phyloP scores from a whole-genome alignment of 2,329 filamentous ascomycete genomes.

The Xylaria sp. region DNA sequence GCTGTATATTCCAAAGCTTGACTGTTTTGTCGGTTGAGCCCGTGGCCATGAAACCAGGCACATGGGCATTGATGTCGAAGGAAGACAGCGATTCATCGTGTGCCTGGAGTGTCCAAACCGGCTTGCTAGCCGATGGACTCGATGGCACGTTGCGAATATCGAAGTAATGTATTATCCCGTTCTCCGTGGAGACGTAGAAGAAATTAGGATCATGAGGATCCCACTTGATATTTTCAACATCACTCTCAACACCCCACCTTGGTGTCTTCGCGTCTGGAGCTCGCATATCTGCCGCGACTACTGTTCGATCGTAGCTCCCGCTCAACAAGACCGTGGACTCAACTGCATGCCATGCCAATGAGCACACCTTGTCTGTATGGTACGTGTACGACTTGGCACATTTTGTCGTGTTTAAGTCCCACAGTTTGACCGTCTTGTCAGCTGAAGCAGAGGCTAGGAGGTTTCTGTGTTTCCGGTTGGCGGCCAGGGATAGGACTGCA shows the following conservation, averaged over 20 bases:
- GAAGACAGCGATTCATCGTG: constrained; percentile 92
- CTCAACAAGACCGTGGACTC: constrained; percentile 90
- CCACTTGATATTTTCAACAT: constrained; percentile 93
- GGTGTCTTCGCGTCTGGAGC: constrained; percentile 84
- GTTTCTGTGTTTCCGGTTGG: constrained; percentile 93
- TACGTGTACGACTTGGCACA: constrained; percentile 96
- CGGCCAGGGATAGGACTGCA: constrained; percentile 88
- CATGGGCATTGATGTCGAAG: constrained; percentile 89
- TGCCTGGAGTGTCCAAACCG: constrained; percentile 94
- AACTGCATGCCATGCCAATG: constrained; percentile 89
- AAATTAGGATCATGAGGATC: constrained; percentile 91
- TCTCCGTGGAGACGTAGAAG: constrained; percentile 96
- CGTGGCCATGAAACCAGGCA: constrained; percentile 93
- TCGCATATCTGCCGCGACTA: constrained; percentile 96
- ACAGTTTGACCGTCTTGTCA: constrained; percentile 96
- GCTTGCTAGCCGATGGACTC: constrained; percentile 79
- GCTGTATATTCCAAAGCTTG: constrained; percentile 93
- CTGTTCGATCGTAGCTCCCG: constrained; percentile 93
- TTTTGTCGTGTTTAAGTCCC: constrained; percentile 91
- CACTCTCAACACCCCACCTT: constrained; percentile 93
- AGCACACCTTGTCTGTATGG: constrained; percentile 98
- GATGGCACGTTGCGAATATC: constrained; percentile 82
- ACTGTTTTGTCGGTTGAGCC: constrained; percentile 94
- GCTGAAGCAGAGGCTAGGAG: constrained; percentile 94
- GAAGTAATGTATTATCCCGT: constrained; percentile 90